phyloP scores from a whole-genome alignment of 371 early-diverging fungal genomes.

The Umbelopsis sp. region DNA sequence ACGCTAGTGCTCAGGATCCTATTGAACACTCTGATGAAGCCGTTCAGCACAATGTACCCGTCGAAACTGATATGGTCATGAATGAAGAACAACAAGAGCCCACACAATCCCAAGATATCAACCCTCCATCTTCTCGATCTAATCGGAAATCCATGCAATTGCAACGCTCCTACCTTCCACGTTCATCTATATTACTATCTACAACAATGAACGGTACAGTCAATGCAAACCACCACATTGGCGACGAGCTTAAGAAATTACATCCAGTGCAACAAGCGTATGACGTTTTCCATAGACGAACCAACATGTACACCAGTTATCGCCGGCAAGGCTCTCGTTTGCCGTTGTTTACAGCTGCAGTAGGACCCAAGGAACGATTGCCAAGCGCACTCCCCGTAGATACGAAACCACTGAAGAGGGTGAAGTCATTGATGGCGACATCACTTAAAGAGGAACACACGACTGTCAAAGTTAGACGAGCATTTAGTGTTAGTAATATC shows the following conservation, averaged over 20 bases:
- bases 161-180: conserved; percentile 1
- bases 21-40: too few species aligned
- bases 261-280: conserved; percentile 10
- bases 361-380: not conserved
- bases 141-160: not conserved
- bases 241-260: not conserved
- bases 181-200: conserved; percentile 1
- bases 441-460: not conserved
- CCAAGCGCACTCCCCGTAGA: not conserved
- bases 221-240: not conserved
- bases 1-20: not conserved
- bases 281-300: conserved; percentile 7
- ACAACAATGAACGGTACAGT: not conserved
- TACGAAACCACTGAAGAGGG: not conserved
- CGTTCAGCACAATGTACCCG: too few species aligned
- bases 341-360: not conserved
- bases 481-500: conserved; percentile 1
- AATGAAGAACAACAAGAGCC: too few species aligned
- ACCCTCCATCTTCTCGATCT: not conserved
- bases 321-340: conserved; percentile 2
- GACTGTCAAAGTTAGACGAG: conserved; percentile 1
- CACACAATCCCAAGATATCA: not conserved
- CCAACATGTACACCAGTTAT: conserved; percentile 1
- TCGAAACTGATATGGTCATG: too few species aligned
- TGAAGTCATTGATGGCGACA: conserved; percentile 7